Evolutionary conservation across 78 protist species (phyloP).

Genomic region (Dictyostelium firmibasis): DNA sequence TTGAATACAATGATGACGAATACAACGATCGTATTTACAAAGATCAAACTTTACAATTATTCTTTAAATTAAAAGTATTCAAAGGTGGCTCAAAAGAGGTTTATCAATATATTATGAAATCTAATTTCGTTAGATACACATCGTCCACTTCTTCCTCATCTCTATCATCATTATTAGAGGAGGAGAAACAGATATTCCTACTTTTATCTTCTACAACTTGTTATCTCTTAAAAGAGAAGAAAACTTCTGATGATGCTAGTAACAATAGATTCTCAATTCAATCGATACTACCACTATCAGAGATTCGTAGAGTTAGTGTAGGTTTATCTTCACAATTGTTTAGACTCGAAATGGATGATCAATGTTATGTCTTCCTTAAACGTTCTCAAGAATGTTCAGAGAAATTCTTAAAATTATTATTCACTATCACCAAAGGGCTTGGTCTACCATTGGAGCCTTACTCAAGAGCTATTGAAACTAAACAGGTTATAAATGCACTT

Average conservation of each 20-base stretch:
- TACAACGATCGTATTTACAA: not conserved
- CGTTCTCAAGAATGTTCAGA: slow-evolving; percentile 42
- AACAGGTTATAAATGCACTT: not conserved
- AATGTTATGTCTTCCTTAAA: slow-evolving; percentile 41
- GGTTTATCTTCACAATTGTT: slow-evolving; percentile 26
- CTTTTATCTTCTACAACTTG: slow-evolving; percentile 14
- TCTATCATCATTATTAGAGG: not conserved
- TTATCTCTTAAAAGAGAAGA: slow-evolving; percentile 12
- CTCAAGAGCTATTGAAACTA: slow-evolving; percentile 1
- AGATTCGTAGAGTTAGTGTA: not conserved
- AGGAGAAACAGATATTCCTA: slow-evolving; percentile 25
- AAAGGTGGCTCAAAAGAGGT: slow-evolving; percentile 42
- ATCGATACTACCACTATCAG: not conserved
- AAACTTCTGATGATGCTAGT: not conserved
- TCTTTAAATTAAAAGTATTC: slow-evolving; percentile 35
- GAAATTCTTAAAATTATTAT: slow-evolving; percentile 2
- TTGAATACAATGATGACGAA: slow-evolving; percentile 33
- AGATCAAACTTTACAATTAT: slow-evolving; percentile 39
- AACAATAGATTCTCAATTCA: not conserved
- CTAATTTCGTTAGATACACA: slow-evolving; percentile 23
- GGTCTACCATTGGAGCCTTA: slow-evolving; percentile 9
- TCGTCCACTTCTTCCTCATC: not conserved
- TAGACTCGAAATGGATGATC: slow-evolving; percentile 60
- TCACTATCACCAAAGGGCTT: not conserved
- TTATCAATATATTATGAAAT: slow-evolving; percentile 41